Evolutionary conservation across 139 green algal species (phyloP), one percentile per base, ranked within the genome.

Genomic region (Chlorella sp.): DNA sequence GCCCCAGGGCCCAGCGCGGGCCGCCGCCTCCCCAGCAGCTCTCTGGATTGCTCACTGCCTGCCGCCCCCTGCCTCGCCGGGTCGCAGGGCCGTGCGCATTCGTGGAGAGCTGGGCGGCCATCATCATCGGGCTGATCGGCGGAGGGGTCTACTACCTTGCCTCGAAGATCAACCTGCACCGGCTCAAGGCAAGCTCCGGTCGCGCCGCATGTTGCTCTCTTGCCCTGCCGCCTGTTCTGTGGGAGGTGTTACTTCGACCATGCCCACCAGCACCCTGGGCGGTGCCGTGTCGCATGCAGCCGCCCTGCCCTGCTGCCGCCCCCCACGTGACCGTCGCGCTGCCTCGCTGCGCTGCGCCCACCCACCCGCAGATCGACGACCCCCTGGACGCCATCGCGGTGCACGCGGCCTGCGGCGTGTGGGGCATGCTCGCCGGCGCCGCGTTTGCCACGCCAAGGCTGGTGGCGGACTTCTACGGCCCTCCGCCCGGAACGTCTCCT

Each of bases 31-130:
- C 14, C 46, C 17, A 55, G 46, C 46, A 27, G 46, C 14, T 55
- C 46, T 27, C 46, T 55, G 14, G 46, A 17, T 55, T 55, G 46
- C 14, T 55, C 14, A 27, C 14, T 17, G 14, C 17, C 46, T 55
- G 14, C 17, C 14, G 17, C 46, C 14, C 46, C 46, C 14, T 17
- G 46, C 46, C 14, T 55, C 46, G 46, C 17, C 46, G 17, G 14
- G 46, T 55, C 17, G 46, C 46, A 55, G 46, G 46, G 14, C 14
- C 43, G 42, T 91, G 83, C 72, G 77, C 80, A 67, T 76, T 88
- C 15, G 79, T 94, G 8, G 81, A 93, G 74, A 88, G 89, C n/a
- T 98, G 91, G 87, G 93, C 88, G 25, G 93, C 92, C 31, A 77
- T 95, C 71, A 73, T 95, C 41, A 87, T 86, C 56, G 95, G 92